Base-by-base conservation (phyloP, 2,329 filamentous ascomycete genomes). In the Coniella lustricola region DNA sequence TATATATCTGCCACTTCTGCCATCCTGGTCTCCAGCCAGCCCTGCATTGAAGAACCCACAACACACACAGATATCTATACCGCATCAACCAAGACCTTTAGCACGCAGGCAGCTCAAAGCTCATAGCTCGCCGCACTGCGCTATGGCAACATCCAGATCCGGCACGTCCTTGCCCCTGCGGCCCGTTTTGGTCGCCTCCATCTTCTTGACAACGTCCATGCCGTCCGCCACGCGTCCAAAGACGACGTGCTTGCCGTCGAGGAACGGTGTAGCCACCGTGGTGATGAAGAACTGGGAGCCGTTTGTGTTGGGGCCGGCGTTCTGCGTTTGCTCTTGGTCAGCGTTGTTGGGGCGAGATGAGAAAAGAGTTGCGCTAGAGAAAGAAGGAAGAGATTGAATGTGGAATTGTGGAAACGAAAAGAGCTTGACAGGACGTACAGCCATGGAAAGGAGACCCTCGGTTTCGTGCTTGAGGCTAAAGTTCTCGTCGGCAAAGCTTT, bases 221-320 rank as follows among this genome's bases (percentile, higher is more conserved):
- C 91, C 90, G 35, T 90, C 87, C 38, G 89, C 74, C 2, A 97
- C 91, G 64, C 87, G 84, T 44, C 93, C 93, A 60, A 97, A 97
- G 16, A 97, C 90, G 49, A 95, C 90, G 65, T 98, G 93, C 70
- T 97, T 97, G 62, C 79, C 80, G 67, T 97, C 86, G 21, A 98
- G 72, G 63, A 94, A 94, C 2, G 89, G 88, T 0, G 91, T 93
- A 4, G 86, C 76, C 2, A 85, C 85, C 0, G 87, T 93, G 2
- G 90, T 96, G 71, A 97, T 91, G 75, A 98, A 98, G 75, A 98
- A 98, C 63, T 97, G 93, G 51, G 82, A 90, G 33, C 93, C 93
- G 66, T 97, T 97, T 56, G 87, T 91, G 68, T 96, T 86, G 46
- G 87, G 86, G 1, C 91, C 91, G 22, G 87, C 86, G 64, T 96